Evolutionary conservation across 1,284 basidiomycete species (phyloP).

Genomic region (Ganoderma leucocontextum): DNA sequence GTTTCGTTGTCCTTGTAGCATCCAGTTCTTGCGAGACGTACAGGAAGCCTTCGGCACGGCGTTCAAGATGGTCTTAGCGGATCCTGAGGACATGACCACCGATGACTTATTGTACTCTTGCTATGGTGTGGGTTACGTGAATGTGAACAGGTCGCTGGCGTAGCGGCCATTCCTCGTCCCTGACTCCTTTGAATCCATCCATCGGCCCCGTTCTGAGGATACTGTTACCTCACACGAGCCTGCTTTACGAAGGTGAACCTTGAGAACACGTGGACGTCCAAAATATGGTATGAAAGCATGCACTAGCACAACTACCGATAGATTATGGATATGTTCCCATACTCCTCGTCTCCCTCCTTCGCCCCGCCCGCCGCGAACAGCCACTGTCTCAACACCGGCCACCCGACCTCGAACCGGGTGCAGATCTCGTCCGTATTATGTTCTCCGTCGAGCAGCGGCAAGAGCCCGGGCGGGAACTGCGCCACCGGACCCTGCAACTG

Average conservation of each 20-base stretch:
- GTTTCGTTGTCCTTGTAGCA: constrained; percentile 52
- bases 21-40: constrained; percentile 91
- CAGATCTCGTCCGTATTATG: constrained; percentile 94
- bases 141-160: constrained; percentile 77
- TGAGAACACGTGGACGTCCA: background rate
- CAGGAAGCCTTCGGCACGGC: constrained; percentile 80
- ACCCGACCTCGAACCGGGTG: constrained; percentile 82
- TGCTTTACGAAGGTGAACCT: background rate
- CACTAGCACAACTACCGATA: constrained; percentile 44
- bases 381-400: constrained; percentile 85
- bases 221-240: background rate
- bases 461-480: constrained; percentile 64
- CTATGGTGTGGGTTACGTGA: constrained; percentile 81
- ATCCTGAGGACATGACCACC: constrained; percentile 56
- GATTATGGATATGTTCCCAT: constrained; percentile 60
- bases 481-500: constrained; percentile 36
- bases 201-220: background rate
- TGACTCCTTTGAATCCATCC: background rate
- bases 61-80: constrained; percentile 56
- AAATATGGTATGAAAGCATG: background rate
- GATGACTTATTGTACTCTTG: constrained; percentile 77
- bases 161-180: constrained; percentile 42
- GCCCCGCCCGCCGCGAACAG: constrained; percentile 71
- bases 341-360: constrained; percentile 52
- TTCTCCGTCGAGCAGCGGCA: constrained; percentile 80